Percentiles rank a stretch among this genome's conserved stretches.
These are phyloP conservation scores for Wickerhamomyces pijperi DNA, from an alignment of 805 yeast species.

Conservation along the genomic window DNA sequence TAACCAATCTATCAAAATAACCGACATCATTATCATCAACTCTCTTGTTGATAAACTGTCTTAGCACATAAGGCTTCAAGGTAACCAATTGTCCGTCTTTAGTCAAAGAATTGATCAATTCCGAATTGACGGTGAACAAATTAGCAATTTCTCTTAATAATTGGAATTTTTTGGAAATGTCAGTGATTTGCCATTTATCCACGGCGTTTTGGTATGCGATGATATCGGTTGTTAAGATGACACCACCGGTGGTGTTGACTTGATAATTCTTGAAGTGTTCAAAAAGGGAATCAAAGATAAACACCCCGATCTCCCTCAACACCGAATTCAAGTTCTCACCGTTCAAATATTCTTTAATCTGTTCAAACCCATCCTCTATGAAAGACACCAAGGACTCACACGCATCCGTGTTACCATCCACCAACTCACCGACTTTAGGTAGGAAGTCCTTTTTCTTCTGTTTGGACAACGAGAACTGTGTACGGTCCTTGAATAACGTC, in stretches of 20 bases:
- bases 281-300: constrained; percentile 45
- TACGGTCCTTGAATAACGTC: constrained; percentile 38
- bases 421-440: constrained; percentile 24
- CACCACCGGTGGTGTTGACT: constrained; percentile 75
- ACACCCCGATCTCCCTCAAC: constrained; percentile 45
- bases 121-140: constrained; percentile 76
- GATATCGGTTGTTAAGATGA: constrained; percentile 71
- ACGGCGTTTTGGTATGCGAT: constrained; percentile 62
- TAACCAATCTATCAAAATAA: constrained; percentile 14
- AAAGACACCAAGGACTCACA: constrained; percentile 54
- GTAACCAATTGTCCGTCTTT: constrained; percentile 70
- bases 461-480: constrained; percentile 39
- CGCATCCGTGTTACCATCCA: constrained; percentile 57
- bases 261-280: constrained; percentile 66
- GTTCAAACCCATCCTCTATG: constrained; percentile 30
- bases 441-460: constrained; percentile 71
- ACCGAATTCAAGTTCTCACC: constrained; percentile 39
- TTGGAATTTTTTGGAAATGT: constrained; percentile 51
- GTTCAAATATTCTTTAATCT: constrained; percentile 26
- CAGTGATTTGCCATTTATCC: constrained; percentile 55
- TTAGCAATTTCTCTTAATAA: constrained; percentile 75
- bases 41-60: constrained; percentile 58
- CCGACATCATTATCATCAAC: constrained; percentile 43
- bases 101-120: constrained; percentile 63
- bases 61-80: constrained; percentile 49